Evolutionary conservation across 2,329 filamentous ascomycete genomes (phyloP), one percentile per base, ranked within the genome.

Genomic region (Xylariaceae sp.): DNA sequence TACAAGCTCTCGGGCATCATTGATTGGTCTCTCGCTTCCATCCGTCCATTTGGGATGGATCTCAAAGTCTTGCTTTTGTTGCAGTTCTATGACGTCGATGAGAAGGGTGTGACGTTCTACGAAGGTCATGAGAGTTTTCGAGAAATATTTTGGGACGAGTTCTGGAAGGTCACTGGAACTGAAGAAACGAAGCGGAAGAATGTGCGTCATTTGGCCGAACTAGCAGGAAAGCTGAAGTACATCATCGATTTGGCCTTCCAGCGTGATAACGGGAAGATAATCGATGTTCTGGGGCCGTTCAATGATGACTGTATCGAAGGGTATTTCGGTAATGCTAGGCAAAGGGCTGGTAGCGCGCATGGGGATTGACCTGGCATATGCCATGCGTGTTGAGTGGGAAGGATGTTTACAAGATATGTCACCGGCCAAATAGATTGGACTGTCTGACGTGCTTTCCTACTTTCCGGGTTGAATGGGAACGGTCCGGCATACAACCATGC

Each of bases 71-170:
- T 68, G 18, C 61, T 58, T 50, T 49, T 66, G 28, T 51, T 58
- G n/a, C 64, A 57, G 14, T 64, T 64, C 14, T 63, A 60, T 43
- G 61, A 63, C 60, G 58, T 52, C 41, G 45, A n/a, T 1, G 55
- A 62, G 11, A 38, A 13, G 5, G 64, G 63, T 45, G 67, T 61
- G 63, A 55, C 60, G 52, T 59, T 65, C 55, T 68, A 67, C 45
- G 38, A 55, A 31, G 66, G 60, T 48, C 57, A 58, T 42, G 36
- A 6, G 16, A 38, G 40, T 11, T 48, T 66, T 22, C 51, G 48
- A 47, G 51, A 58, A 0, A 47, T 45, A 18, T 69, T 68, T 49
- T 68, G 63, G 65, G 44, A 60, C 2, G 66, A 66, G 49, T 67
- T 68, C 43, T 67, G 60, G 63, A 16, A 31, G 44, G 51, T 48